phyloP scores from a whole-genome alignment of 2,329 filamentous ascomycete genomes.

The Colletotrichum noveboracense region DNA sequence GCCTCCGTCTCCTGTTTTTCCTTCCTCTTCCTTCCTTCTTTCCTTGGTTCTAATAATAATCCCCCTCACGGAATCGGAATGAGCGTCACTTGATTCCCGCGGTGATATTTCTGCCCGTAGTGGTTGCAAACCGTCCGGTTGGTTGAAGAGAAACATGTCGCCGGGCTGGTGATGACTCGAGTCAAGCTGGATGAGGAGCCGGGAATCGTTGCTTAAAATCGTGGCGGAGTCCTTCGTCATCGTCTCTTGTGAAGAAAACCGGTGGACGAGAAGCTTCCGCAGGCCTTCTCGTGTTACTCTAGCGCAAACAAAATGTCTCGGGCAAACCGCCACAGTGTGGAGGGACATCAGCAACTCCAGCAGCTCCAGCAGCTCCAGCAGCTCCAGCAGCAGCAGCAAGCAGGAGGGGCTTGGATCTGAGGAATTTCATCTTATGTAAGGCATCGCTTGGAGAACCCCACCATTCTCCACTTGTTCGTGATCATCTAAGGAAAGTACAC shows the following conservation, averaged over 20 bases:
- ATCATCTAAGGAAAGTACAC: neutral
- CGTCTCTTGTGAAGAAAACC: constrained; percentile 1
- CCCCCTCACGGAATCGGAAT: neutral
- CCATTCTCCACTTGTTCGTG: neutral
- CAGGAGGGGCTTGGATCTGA: neutral
- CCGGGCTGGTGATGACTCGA: neutral
- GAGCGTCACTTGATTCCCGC: constrained; percentile 3
- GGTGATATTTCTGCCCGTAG: neutral
- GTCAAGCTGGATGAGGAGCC: neutral
- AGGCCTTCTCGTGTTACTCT: constrained; percentile 11
- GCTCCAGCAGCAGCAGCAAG: neutral
- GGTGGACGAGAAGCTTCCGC: constrained; percentile 9
- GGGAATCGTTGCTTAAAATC: neutral
- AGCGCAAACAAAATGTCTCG: constrained; percentile 19
- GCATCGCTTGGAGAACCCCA: neutral
- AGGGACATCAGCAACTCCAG: neutral
- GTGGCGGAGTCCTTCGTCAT: constrained; percentile 17
- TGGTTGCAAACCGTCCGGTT: constrained; percentile 1
- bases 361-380: neutral
- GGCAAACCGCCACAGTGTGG: constrained; percentile 6
- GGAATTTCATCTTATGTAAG: neutral
- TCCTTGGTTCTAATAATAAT: constrained; percentile 14
- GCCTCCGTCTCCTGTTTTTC: neutral
- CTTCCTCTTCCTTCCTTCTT: neutral
- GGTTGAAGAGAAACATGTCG: neutral